Evolutionary conservation across 257 asterid genomes (phyloP).

Genomic region (Przewalskia tangutica): DNA sequence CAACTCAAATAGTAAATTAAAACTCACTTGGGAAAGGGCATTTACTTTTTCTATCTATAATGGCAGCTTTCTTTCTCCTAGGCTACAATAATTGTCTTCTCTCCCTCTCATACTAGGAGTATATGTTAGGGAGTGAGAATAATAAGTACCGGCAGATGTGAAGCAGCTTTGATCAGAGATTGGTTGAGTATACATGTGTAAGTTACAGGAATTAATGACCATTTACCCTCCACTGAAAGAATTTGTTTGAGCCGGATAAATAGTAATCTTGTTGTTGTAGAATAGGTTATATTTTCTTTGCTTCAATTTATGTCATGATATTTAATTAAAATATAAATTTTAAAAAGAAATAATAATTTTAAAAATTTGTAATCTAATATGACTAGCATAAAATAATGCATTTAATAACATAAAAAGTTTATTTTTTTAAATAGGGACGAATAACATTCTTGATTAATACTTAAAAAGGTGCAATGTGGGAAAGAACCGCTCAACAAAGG

Average conservation of each 20-base stretch:
- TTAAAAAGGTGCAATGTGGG: too few species aligned
- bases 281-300: too few species aligned
- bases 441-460: too few species aligned
- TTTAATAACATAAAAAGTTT: too few species aligned
- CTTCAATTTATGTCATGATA: too few species aligned
- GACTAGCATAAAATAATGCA: too few species aligned
- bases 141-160: constrained; percentile 22
- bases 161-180: constrained; percentile 55
- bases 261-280: not conserved
- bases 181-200: constrained; percentile 4
- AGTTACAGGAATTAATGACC: not conserved
- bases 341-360: too few species aligned
- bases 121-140: not conserved
- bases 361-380: too few species aligned
- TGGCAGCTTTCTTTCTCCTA: constrained; percentile 2
- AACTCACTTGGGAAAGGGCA: not conserved
- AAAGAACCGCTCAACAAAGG: too few species aligned
- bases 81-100: not conserved
- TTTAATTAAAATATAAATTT: too few species aligned
- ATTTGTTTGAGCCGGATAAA: not conserved
- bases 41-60: not conserved
- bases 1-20: not conserved
- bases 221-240: not conserved
- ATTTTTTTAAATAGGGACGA: too few species aligned
- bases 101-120: constrained; percentile 6